Evolutionary conservation across 192 early-diverging fungal genomes (phyloP), one percentile per base, ranked within the genome.

Genomic region (Lobosporangium transversale): DNA sequence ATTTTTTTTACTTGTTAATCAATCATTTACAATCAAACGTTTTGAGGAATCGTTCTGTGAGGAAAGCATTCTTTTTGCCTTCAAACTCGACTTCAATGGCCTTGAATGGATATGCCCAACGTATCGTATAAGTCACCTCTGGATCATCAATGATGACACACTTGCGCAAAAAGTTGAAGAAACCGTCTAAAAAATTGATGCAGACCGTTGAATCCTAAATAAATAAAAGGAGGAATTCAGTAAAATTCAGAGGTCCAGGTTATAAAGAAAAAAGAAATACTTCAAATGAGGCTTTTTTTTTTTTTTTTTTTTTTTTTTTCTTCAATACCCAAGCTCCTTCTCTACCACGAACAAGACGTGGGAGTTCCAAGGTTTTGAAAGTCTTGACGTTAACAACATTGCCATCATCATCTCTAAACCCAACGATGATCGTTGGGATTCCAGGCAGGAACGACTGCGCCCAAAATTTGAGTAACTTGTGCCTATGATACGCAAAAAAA

Each of bases 371-470:
- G 10, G 95, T 97, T 51, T 89, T 87, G 57, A 92, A 85, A 10
- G 86, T 81, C 70, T 94, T 62, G 10, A 96, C 37, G 0, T 53
- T 50, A 23, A 73, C 44, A 1, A 94, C 58, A 24, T 70, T 68
- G 0, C 95, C 94, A 40, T 87, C 70, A 64, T 95, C 86, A 58
- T 94, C 89, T 47, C 95, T 86, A 61, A 89, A 99, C 0, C 95
- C 97, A 37, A 95, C 84, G 43, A 96, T 89, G 23, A 99, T 84
- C 2, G 63, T 80, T 6, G 92, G 93, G 18, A 95, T 90, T 6
- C 96, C 97, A 11, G 93, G 89, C 2, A 99, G 80, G 80, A 93
- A 97, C 21, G 93, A 96, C 78, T 99, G 97, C 4, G 94, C 93
- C 90, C 94, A 99, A 62, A 93, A 92, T 61, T 94, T 93, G 0